Base-by-base conservation (phyloP, 768 basidiomycete genomes). In the Hygrocybe punicea region DNA sequence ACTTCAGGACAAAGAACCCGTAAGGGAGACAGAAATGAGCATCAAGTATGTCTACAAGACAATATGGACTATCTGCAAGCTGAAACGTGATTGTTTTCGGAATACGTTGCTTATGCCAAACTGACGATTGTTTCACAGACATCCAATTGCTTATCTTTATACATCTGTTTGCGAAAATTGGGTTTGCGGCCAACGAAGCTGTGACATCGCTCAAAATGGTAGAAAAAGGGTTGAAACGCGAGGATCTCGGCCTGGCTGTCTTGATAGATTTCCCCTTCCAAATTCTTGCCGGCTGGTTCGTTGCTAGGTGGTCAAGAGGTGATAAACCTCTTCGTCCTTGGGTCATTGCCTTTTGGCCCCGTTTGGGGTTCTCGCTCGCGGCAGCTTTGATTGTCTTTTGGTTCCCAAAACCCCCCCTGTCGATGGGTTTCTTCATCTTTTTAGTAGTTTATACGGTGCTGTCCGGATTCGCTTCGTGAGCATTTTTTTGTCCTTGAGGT, bases 181-280 rank as follows among this genome's bases (percentile, higher is more conserved):
- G 95, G 25, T 97, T 94, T 70, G 91, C 91, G 47, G 91, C 93
- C 23, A 93, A 93, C 72, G 97, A 98, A 46, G 88, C 93, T 6
- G 90, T 87, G 11, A 93, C 92, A 3, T 85, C 83, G 21, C 80
- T 98, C 44, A 99, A 99, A 68, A 83, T 98, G 74, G 89, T 99
- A 42, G 97, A 99, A 71, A 98, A 98, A 67, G 97, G 97, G 2
- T 80, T 99, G 53, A 89, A 86, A 57, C 88, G 94, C 39, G 97
- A 98, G 76, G 97, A 99, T 64, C 80, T 98, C 37, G 94, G 97
- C n/a, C 79, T 94, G 14, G 89, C 93, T 3, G 95, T 96, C 44
- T 83, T 98, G 37, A 88, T 98, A 61, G 97, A 99, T 71, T 98
- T 98, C 63, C 97, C 97, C 2, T 96, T 97, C 74, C 95, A 98